Conservation (phyloP, 306 rosid genomes). For the Quillaja saponaria region DNA sequence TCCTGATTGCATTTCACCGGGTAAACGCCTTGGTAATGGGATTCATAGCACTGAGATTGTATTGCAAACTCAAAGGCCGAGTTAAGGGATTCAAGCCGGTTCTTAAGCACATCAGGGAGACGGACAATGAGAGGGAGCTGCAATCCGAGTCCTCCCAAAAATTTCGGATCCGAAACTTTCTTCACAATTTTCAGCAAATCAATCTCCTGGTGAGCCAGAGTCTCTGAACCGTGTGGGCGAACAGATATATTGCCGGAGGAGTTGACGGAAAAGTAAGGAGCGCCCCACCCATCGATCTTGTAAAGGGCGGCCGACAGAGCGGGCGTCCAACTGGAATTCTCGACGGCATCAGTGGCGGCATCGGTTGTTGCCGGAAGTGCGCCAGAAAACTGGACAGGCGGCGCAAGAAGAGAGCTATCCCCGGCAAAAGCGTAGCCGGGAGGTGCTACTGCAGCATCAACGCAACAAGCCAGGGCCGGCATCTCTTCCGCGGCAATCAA, state of each 20-base stretch:
- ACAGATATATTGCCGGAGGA: slow-evolving; percentile 70
- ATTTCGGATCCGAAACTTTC: slow-evolving; percentile 69
- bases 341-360: slow-evolving; percentile 10
- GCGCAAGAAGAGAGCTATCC: slow-evolving; percentile 65
- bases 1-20: slow-evolving; percentile 94
- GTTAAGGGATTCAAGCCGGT: slow-evolving; percentile 74
- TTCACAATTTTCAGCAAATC: slow-evolving; percentile 77
- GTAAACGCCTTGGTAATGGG: slow-evolving; percentile 89
- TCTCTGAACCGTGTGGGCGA: slow-evolving; percentile 57
- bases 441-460: slow-evolving; percentile 69
- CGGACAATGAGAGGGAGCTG: slow-evolving; percentile 79
- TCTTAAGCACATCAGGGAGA: slow-evolving; percentile 70
- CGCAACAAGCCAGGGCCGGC: slow-evolving; percentile 94
- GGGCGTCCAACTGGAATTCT: slow-evolving; percentile 62
- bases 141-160: slow-evolving; percentile 67
- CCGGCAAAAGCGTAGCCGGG: slow-evolving; percentile 66
- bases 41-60: slow-evolving; percentile 54
- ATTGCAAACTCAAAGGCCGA: slow-evolving; percentile 70
- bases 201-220: slow-evolving; percentile 81
- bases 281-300: slow-evolving; percentile 77
- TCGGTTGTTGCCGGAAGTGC: slow-evolving; percentile 33
- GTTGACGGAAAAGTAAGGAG: slow-evolving; percentile 68
- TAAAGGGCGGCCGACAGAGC: slow-evolving; percentile 58
- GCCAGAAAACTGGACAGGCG: slow-evolving; percentile 55
- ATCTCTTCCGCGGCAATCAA: slow-evolving; percentile 59